These are phyloP conservation scores for Blepharisma undulans DNA, from an alignment of 169 alveolate genomes.

Conservation along the genomic window DNA sequence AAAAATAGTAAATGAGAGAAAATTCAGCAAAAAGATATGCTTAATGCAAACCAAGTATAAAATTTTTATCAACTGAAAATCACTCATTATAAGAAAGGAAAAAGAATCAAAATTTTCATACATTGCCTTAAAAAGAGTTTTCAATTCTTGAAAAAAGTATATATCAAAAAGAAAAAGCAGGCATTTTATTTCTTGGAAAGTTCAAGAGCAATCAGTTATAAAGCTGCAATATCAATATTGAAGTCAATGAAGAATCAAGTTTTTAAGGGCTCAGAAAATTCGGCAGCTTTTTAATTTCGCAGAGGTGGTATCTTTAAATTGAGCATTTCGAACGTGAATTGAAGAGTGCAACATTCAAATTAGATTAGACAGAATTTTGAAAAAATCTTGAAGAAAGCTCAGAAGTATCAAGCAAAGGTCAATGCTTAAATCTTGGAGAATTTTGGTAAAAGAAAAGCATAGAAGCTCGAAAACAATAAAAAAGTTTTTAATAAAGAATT, in stretches of 20 bases:
- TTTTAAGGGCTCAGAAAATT: neutral
- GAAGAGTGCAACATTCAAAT: neutral
- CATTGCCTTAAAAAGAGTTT: neutral
- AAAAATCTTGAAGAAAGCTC: neutral
- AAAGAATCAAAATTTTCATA: neutral
- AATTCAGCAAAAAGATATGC: neutral
- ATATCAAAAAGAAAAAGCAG: neutral
- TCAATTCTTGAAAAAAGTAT: neutral
- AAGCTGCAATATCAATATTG: neutral
- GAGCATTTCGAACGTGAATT: neutral
- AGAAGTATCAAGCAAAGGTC: neutral
- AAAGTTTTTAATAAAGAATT: too few species aligned
- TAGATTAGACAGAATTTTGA: neutral
- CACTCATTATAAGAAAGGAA: neutral
- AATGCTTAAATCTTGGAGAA: neutral
- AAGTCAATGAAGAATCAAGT: neutral
- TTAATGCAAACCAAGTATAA: neutral
- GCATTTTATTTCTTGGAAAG: neutral
- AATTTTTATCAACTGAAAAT: neutral
- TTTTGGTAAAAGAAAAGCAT: neutral
- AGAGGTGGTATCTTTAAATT: neutral
- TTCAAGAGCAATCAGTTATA: neutral
- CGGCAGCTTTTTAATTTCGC: neutral
- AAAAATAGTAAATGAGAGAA: neutral
- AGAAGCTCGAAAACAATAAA: neutral